These are phyloP conservation scores for Ceratobasidium sp. DNA, from an alignment of 1,284 basidiomycete species.

Conservation along the genomic window DNA sequence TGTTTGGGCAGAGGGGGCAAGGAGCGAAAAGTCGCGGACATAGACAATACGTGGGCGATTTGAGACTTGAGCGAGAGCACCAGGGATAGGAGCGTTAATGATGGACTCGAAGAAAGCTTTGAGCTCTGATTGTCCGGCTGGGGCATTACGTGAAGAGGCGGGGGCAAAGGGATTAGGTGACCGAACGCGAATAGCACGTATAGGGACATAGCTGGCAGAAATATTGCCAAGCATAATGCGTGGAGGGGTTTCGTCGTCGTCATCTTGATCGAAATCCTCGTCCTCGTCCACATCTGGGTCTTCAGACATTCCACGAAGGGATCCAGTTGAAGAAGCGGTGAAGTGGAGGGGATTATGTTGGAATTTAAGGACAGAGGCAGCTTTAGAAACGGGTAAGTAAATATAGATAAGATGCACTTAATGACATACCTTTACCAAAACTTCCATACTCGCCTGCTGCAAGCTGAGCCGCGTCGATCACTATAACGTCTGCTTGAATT, in stretches of 20 bases:
- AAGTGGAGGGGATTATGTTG: conserved; percentile 81
- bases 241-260: conserved; percentile 25
- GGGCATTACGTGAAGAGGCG: background rate
- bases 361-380: conserved; percentile 74
- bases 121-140: conserved; percentile 27
- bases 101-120: conserved; percentile 81
- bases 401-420: background rate
- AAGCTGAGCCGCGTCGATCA: conserved; percentile 83
- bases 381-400: conserved; percentile 58
- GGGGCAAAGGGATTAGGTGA: conserved; percentile 43
- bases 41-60: conserved; percentile 81
- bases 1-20: conserved; percentile 76
- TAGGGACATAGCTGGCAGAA: conserved; percentile 39
- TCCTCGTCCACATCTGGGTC: conserved; percentile 58
- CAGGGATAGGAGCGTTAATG: conserved; percentile 65
- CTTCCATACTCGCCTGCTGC: conserved; percentile 85
- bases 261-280: conserved; percentile 67
- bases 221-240: conserved; percentile 42
- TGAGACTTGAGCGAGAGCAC: conserved; percentile 37
- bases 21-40: conserved; percentile 82
- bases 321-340: conserved; percentile 58
- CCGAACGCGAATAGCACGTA: conserved; percentile 41
- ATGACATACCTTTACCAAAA: conserved; percentile 74
- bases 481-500: conserved; percentile 81
- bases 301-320: conserved; percentile 51